Percentiles rank a stretch among this genome's conserved stretches.
Evolutionary conservation across 2,329 filamentous ascomycete genomes (phyloP).

Genomic region (Alternaria triticimaculans): DNA sequence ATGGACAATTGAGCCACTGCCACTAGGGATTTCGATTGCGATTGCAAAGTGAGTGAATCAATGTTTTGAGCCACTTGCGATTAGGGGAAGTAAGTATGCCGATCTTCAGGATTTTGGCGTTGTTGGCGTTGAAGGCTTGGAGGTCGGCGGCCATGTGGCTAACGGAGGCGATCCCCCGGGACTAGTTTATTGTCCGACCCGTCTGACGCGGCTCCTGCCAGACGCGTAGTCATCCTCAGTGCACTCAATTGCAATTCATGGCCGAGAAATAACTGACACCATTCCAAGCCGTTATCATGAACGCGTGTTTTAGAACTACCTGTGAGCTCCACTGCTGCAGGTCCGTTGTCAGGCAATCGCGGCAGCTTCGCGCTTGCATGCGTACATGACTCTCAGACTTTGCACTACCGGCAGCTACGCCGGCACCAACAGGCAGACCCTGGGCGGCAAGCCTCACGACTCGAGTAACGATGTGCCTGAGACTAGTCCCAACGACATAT

Average conservation of each 20-base stretch:
- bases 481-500: background rate
- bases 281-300: background rate
- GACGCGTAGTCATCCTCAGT: background rate
- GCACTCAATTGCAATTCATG: background rate
- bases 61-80: background rate
- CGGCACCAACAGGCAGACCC: background rate
- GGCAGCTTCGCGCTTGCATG: background rate
- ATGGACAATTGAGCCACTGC: background rate
- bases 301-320: background rate
- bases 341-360: background rate
- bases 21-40: background rate
- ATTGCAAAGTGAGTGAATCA: background rate
- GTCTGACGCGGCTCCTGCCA: background rate
- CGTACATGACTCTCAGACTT: conserved; percentile 8
- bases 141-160: conserved; percentile 1
- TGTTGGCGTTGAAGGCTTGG: background rate
- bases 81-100: background rate
- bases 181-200: conserved; percentile 5
- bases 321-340: background rate
- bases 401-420: background rate
- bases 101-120: background rate
- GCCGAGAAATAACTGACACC: background rate
- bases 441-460: background rate
- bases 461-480: background rate
- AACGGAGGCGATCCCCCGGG: background rate